A percentile compares a stretch with the other conserved stretches of the same genome.
These are phyloP conservation scores for Sarocladium kiliense DNA, from an alignment of 2,329 filamentous ascomycete genomes.

Conservation along the genomic window DNA sequence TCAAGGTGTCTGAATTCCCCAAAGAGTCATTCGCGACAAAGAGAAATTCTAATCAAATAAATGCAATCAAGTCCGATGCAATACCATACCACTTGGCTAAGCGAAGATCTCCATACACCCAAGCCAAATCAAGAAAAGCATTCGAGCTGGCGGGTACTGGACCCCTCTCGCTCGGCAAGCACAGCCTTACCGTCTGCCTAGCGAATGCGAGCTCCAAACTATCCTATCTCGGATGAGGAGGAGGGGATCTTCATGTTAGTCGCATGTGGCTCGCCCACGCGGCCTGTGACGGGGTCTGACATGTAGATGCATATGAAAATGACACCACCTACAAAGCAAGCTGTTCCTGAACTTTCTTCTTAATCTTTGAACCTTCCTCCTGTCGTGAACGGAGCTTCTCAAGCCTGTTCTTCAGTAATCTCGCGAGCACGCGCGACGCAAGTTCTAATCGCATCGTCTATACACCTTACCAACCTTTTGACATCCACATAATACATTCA, in stretches of 20 bases:
- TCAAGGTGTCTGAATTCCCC: background rate
- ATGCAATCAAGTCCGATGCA: no score
- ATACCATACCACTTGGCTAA: no score
- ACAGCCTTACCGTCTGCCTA: background rate
- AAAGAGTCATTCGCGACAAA: no score
- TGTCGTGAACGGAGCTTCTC: no score
- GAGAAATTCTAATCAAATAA: no score
- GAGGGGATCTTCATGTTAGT: background rate
- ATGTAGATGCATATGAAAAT: background rate
- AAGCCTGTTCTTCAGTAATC: background rate
- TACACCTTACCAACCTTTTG: no score
- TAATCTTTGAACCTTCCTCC: background rate
- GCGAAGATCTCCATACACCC: background rate
- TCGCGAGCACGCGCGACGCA: no score
- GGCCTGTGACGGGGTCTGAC: background rate
- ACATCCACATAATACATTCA: no score
- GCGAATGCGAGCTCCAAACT: background rate
- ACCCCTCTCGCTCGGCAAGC: background rate
- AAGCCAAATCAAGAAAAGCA: background rate
- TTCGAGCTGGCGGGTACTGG: conserved; percentile 1
- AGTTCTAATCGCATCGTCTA: no score
- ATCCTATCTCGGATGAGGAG: background rate
- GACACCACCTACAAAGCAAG: background rate
- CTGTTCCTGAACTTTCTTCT: background rate
- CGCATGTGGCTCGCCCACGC: background rate